Evolutionary conservation across 2,329 filamentous ascomycete genomes (phyloP).

Genomic region (Arthrobotrys musiformis): DNA sequence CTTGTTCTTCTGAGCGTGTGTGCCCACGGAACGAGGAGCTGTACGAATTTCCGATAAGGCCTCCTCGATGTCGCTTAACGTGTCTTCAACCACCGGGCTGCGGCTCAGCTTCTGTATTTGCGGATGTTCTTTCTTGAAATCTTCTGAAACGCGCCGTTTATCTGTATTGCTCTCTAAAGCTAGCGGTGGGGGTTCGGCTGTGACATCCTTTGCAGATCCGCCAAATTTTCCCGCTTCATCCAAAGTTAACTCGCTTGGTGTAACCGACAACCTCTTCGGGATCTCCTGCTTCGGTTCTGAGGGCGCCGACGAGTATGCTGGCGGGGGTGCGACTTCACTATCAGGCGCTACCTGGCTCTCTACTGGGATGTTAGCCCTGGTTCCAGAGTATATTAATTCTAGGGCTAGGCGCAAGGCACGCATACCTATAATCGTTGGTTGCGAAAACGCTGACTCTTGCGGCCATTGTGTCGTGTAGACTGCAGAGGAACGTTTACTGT

Average conservation of each 20-base stretch:
- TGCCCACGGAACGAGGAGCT: conserved; percentile 46
- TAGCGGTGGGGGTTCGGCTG: conserved; percentile 43
- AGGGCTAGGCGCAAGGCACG: neutral
- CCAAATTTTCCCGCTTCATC: conserved; percentile 44
- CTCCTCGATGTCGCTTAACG: conserved; percentile 93
- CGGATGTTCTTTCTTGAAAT: conserved; percentile 43
- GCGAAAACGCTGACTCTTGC: conserved; percentile 18
- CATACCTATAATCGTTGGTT: conserved; percentile 31
- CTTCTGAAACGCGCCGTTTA: conserved; percentile 47
- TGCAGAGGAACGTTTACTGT: conserved; percentile 37
- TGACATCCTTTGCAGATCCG: conserved; percentile 37
- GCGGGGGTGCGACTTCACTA: conserved; percentile 32
- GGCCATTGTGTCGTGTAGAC: conserved; percentile 53
- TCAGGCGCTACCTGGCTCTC: conserved; percentile 42
- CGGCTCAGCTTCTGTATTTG: conserved; percentile 54
- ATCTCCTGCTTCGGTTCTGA: conserved; percentile 53
- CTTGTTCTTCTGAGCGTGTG: conserved; percentile 61
- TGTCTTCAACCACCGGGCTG: conserved; percentile 90
- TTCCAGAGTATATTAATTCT: neutral
- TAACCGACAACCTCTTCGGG: conserved; percentile 49
- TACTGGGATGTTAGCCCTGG: conserved; percentile 26
- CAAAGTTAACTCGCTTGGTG: conserved; percentile 42
- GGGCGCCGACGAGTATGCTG: conserved; percentile 43
- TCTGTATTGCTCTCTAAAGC: conserved; percentile 46
- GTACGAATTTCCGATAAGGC: conserved; percentile 83